A percentile compares a stretch with the other conserved stretches of the same genome.
These are phyloP conservation scores for Plantago elongata DNA, from an alignment of 257 asterid species.

Conservation along the genomic window DNA sequence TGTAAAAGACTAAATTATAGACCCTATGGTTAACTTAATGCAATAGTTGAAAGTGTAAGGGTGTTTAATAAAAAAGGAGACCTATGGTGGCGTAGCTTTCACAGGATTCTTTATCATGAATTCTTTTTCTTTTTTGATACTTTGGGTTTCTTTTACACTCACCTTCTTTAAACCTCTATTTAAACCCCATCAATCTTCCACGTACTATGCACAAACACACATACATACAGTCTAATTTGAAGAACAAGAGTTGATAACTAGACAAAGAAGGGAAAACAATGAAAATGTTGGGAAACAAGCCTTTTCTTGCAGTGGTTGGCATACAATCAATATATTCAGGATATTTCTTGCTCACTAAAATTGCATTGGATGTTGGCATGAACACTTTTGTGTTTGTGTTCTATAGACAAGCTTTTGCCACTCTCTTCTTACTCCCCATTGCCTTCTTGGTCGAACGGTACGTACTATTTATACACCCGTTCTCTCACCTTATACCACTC, in stretches of 20 bases:
- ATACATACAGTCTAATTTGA: not conserved
- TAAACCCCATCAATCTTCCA: not conserved
- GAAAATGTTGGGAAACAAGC: slow-evolving; percentile 37
- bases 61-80: not conserved
- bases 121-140: not conserved
- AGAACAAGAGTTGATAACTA: not conserved
- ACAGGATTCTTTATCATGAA: not conserved
- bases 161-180: not conserved
- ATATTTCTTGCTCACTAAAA: slow-evolving; percentile 71
- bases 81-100: not conserved
- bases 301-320: slow-evolving; percentile 33
- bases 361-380: slow-evolving; percentile 83
- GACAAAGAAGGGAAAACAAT: not conserved
- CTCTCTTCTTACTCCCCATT: slow-evolving; percentile 66
- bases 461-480: too few species aligned
- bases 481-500: not conserved
- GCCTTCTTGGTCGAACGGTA: slow-evolving; percentile 61
- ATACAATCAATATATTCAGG: slow-evolving; percentile 63
- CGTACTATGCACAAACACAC: not conserved
- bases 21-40: too few species aligned
- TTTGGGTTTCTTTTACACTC: not conserved
- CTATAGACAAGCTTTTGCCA: slow-evolving; percentile 79
- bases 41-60: too few species aligned
- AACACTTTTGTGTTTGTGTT: slow-evolving; percentile 70
- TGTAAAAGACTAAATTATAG: too few species aligned